phyloP scores from a whole-genome alignment of 805 yeast species.

The Suhomyces kilbournensis region DNA sequence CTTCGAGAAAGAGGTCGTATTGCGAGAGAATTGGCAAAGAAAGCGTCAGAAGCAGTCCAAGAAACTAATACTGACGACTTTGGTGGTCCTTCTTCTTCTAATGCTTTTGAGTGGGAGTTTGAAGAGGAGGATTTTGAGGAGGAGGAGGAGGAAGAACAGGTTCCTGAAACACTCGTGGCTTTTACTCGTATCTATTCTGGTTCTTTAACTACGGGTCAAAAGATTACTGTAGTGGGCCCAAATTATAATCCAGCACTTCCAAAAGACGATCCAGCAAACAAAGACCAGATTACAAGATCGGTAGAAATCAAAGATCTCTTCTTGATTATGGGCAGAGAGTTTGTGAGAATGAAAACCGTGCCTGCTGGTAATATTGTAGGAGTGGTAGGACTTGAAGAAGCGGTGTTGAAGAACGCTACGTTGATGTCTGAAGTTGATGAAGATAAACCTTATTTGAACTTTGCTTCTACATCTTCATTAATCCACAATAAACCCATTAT shows the following conservation, averaged over 20 bases:
- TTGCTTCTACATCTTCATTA: slow-evolving; percentile 46
- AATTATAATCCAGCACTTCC: slow-evolving; percentile 66
- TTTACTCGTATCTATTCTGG: slow-evolving; percentile 91
- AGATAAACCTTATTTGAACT: slow-evolving; percentile 69
- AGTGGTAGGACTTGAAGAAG: slow-evolving; percentile 83
- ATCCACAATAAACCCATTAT: slow-evolving; percentile 82
- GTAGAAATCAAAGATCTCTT: slow-evolving; percentile 68
- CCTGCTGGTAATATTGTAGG: slow-evolving; percentile 97
- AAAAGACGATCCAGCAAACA: slow-evolving; percentile 31
- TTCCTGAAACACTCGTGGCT: slow-evolving; percentile 73
- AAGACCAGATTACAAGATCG: slow-evolving; percentile 52
- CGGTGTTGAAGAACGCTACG: slow-evolving; percentile 84
- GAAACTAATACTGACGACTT: slow-evolving; percentile 18
- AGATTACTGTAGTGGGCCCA: slow-evolving; percentile 77
- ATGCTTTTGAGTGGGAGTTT: slow-evolving; percentile 43
- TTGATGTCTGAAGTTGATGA: slow-evolving; percentile 57
- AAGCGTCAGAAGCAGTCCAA: slow-evolving; percentile 53
- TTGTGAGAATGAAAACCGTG: slow-evolving; percentile 70
- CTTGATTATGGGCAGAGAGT: slow-evolving; percentile 88
- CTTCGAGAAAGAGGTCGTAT: slow-evolving; percentile 57
- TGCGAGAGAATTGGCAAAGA: slow-evolving; percentile 65
- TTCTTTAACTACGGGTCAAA: slow-evolving; percentile 69
- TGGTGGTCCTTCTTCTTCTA: slow-evolving; percentile 20
- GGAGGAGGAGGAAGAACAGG: slow-evolving; percentile 45
- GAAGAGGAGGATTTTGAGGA: slow-evolving; percentile 47